phyloP scores from a whole-genome alignment of 805 yeast genomes.

The Yamadazyma sp. region DNA sequence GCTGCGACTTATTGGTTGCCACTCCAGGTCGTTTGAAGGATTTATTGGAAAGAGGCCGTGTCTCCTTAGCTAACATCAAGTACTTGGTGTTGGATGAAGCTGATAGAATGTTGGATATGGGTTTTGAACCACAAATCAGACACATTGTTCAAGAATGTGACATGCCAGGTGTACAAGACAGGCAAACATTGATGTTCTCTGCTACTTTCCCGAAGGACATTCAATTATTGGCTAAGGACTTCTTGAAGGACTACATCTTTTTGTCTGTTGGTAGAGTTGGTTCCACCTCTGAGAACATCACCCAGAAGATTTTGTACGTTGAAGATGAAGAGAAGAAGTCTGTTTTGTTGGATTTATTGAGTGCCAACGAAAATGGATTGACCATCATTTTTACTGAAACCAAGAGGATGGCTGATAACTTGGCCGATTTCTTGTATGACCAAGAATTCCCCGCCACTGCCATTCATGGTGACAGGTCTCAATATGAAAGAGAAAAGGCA shows the following conservation, averaged over 20 bases:
- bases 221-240: constrained; percentile 95
- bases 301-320: constrained; percentile 89
- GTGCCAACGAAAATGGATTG: constrained; percentile 78
- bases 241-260: constrained; percentile 93
- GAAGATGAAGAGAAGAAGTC: constrained; percentile 93
- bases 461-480: constrained; percentile 99
- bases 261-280: constrained; percentile 99
- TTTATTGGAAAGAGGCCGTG: constrained; percentile 90
- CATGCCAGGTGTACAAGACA: constrained; percentile 87
- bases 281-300: constrained; percentile 97
- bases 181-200: constrained; percentile 98
- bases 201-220: constrained; percentile 99
- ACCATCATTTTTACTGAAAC: constrained; percentile 97
- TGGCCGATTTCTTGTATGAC: constrained; percentile 86
- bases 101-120: constrained; percentile 99
- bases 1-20: constrained; percentile 95
- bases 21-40: constrained; percentile 99
- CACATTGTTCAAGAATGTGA: constrained; percentile 96
- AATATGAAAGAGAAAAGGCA: constrained; percentile 96
- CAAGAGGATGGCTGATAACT: constrained; percentile 95
- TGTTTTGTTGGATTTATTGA: constrained; percentile 77
- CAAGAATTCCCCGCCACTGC: constrained; percentile 96
- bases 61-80: constrained; percentile 85
- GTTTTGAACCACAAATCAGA: constrained; percentile 99
- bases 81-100: constrained; percentile 98